Base-by-base conservation (phyloP, 352 stramenopile genomes). In the Phytophthora vignae region DNA sequence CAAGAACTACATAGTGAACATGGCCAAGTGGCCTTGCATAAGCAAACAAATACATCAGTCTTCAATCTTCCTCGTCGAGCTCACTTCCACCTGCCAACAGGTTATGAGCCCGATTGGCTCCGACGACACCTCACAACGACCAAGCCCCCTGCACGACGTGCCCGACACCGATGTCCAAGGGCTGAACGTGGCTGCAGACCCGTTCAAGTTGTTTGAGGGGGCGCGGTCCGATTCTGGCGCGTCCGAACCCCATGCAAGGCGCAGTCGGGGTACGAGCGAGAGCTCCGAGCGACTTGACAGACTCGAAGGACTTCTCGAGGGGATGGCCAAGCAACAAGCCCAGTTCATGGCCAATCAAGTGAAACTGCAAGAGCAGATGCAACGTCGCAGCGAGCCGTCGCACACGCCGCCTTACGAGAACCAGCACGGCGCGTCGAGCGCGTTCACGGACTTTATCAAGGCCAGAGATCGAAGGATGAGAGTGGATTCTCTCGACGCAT, bases 381-480 rank as follows among this genome's bases (percentile, higher is more conserved):
- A 60, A 5, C 31, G 14, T 19, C 40, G 40, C 40, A 48, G 40
- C 14, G 40, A 48, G 40, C 14, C 40, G 40, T 48, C 40, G 29
- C 54, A 48, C n/a, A 60, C 19, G 54, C 21, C 31, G 25, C 31
- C 8, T 2, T 49, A 31, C 17, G 54, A 60, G 54, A 19, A 49
- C 17, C 14, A 15, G 15, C 36, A 21, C 17, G 9, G 17, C 17
- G 54, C 8, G n/a, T 40, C 55, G 22, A 61, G 55, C 15, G 55
- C 55, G 15, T 61, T 61, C 19, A 61, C 55, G 14, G 55, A 61
- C 21, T 52, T 61, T 22, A 50, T 61, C 9, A 61, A 36, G 55
- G 21, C 36, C 6, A 25, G 55, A 40, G 33, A 52, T 14, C n/a
- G 36, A 48, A 48, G 40, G 40, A 19, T 48, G 40, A 48, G 40